phyloP scores from a whole-genome alignment of 2,329 filamentous ascomycete species.

The Penicillium sclerotiorum region DNA sequence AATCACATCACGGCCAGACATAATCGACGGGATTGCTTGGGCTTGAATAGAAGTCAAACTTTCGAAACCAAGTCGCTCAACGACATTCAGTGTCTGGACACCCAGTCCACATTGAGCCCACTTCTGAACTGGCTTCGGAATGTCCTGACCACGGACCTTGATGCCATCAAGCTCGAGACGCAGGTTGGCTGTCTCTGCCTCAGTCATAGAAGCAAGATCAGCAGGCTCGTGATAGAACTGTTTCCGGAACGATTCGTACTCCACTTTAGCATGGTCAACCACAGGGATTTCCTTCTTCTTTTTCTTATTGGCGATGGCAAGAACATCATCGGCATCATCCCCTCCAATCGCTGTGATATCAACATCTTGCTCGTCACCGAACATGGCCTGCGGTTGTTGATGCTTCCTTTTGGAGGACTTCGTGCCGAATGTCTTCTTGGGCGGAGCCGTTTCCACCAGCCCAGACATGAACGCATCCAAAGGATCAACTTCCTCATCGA shows the following conservation, averaged over 20 bases:
- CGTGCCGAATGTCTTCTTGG: slow-evolving; percentile 41
- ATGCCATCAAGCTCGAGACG: slow-evolving; percentile 91
- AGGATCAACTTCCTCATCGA: slow-evolving; percentile 69
- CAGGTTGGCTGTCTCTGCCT: slow-evolving; percentile 79
- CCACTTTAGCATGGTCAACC: slow-evolving; percentile 82
- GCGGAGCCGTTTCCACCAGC: slow-evolving; percentile 55
- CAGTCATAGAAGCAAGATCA: slow-evolving; percentile 79
- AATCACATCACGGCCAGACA: slow-evolving; percentile 94
- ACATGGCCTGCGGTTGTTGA: slow-evolving; percentile 77
- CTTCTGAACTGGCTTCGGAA: slow-evolving; percentile 91
- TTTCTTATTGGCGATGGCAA: slow-evolving; percentile 64
- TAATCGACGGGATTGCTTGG: slow-evolving; percentile 90
- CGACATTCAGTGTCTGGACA: slow-evolving; percentile 81
- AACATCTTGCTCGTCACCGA: slow-evolving; percentile 79
- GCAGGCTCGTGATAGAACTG: slow-evolving; percentile 92
- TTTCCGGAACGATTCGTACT: slow-evolving; percentile 85
- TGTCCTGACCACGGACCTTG: slow-evolving; percentile 84
- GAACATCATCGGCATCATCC: slow-evolving; percentile 64
- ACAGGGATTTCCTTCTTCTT: slow-evolving; percentile 96
- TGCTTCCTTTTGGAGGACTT: slow-evolving; percentile 52
- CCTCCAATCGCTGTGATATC: slow-evolving; percentile 64
- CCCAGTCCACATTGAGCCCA: slow-evolving; percentile 95
- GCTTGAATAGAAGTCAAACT: slow-evolving; percentile 92
- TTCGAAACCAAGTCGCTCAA: slow-evolving; percentile 79
- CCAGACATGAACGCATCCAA: slow-evolving; percentile 96